Base-by-base conservation (phyloP, 2,329 filamentous ascomycete species). In the Lachnellula arida region DNA sequence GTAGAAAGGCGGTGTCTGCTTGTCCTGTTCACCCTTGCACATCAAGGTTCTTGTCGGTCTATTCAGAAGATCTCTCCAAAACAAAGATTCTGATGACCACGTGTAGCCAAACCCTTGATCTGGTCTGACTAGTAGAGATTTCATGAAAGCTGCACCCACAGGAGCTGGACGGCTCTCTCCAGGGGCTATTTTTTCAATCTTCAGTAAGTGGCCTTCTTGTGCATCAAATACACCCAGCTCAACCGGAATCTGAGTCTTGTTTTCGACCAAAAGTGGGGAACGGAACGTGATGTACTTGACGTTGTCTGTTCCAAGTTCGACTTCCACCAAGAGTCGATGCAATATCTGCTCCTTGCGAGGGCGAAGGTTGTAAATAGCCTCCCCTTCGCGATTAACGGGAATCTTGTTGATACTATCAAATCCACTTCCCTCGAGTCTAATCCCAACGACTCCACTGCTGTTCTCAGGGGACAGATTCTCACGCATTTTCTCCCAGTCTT, bases 211-310 rank as follows among this genome's bases (percentile, higher is more conserved):
- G 0, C 92, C 92, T 55, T 96, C 88, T 59, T 90, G 84, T 0
- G 85, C 85, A 70, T 93, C 94, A 68, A 90, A 97, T 15, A 99
- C 85, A 15, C 94, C 95, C 22, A 99, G 73, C 71, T 99, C 94
- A 14, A 99, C 86, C 0, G 94, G 93, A 44, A 99, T 96, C 69
- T 99, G 91, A 0, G 94, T 99, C 60, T 94, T 89, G 72, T 99
- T 99, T 70, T 99, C 94, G 7, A 99, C 85, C 0, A 97, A 75
- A 1, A 99, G 76, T 0, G 94, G 94, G 17, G 93, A 97, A 25
- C 94, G 84, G 67, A 99, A 86, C 1, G 92, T 99, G 67, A 99
- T 95, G 70, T 96, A 95, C 75, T 99, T 99, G 74, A 99, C 89
- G 67, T 97, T 97, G 75, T 99, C 93, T 0, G 84, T 76, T n/a